phyloP scores from a whole-genome alignment of 768 basidiomycete species.

The Thelephora ganbajun region DNA sequence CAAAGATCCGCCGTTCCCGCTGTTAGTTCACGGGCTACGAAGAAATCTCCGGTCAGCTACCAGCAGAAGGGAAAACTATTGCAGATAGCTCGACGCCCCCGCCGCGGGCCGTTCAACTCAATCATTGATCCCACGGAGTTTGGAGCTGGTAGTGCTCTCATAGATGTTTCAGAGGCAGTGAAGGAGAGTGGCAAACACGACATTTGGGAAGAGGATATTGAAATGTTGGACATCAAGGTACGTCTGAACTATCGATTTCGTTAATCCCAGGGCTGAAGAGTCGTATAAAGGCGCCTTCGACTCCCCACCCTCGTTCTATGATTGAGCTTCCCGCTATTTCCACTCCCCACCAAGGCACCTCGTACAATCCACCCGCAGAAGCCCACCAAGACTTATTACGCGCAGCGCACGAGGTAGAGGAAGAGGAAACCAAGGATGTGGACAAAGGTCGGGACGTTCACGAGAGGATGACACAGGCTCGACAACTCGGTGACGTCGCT shows the following conservation, averaged over 20 bases:
- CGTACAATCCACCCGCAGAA: conserved; percentile 75
- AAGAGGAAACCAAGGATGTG: conserved; percentile 30
- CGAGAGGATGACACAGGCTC: conserved; percentile 37
- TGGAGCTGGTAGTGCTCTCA: conserved; percentile 46
- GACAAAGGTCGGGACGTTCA: background rate
- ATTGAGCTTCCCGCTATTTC: conserved; percentile 55
- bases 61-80: conserved; percentile 68
- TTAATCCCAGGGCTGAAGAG: background rate
- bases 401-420: conserved; percentile 54
- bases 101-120: conserved; percentile 62
- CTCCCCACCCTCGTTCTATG: conserved; percentile 28
- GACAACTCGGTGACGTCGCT: conserved; percentile 17
- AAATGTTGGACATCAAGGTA: conserved; percentile 32
- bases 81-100: conserved; percentile 58
- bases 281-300: conserved; percentile 31
- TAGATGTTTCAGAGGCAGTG: conserved; percentile 57
- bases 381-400: conserved; percentile 61
- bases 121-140: conserved; percentile 55
- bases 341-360: conserved; percentile 69
- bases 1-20: conserved; percentile 86
- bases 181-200: conserved; percentile 55
- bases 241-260: conserved; percentile 2
- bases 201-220: conserved; percentile 33
- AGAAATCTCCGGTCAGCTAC: conserved; percentile 28
- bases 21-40: conserved; percentile 45